Evolutionary conservation across 768 basidiomycete species (phyloP).

Genomic region (Tricholoma hemisulphureum): DNA sequence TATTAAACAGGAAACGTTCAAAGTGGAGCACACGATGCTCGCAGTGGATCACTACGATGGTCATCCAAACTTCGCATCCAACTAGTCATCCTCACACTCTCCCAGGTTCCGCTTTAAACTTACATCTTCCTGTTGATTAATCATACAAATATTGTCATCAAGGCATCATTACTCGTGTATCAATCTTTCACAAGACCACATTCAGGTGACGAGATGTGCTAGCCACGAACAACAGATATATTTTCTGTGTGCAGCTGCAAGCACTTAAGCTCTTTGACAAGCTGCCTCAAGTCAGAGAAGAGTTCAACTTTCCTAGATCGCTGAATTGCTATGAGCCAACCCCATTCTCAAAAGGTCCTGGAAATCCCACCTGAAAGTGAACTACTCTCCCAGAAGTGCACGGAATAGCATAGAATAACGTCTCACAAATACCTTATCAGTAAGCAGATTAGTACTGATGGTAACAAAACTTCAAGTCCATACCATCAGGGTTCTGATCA

Average conservation of each 20-base stretch:
- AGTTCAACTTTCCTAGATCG: slow-evolving; percentile 11
- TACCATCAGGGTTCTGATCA: slow-evolving; percentile 11
- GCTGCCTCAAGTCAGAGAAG: slow-evolving; percentile 6
- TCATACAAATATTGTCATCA: too few species aligned
- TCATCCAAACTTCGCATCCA: too few species aligned
- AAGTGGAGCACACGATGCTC: too few species aligned
- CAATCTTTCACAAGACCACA: too few species aligned
- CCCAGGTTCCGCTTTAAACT: too few species aligned
- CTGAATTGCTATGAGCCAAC: neutral
- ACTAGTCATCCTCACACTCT: too few species aligned
- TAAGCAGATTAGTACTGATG: neutral
- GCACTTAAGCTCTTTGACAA: slow-evolving; percentile 7
- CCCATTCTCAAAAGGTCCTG: neutral
- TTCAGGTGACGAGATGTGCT: too few species aligned
- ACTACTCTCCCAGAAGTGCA: slow-evolving; percentile 77
- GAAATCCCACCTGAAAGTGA: slow-evolving; percentile 54
- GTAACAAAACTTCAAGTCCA: neutral
- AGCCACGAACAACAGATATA: slow-evolving; percentile 1
- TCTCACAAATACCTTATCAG: slow-evolving; percentile 36
- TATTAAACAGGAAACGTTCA: too few species aligned
- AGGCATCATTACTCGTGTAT: too few species aligned
- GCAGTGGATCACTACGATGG: too few species aligned
- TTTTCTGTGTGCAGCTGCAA: slow-evolving; percentile 8
- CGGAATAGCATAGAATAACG: slow-evolving; percentile 72
- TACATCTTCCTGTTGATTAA: too few species aligned